Base-by-base conservation (phyloP, 768 basidiomycete genomes). In the Podaxis pistillaris region DNA sequence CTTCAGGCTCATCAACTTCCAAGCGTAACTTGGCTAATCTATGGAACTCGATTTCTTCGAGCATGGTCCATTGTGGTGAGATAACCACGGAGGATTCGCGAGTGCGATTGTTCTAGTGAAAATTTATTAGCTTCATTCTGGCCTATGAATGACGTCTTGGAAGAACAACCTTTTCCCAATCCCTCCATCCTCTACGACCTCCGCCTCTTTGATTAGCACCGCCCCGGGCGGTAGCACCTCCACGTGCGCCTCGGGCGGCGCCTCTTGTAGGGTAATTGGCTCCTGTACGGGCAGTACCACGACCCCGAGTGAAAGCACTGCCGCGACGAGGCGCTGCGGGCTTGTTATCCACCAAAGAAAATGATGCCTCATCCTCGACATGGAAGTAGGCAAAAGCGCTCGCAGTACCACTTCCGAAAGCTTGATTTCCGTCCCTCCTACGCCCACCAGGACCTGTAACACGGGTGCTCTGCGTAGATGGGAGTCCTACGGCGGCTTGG, bases 1-100 rank as follows among this genome's bases (percentile, higher is more conserved):
- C 88, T 69, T 97, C 93, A 11, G 89, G 92, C 44, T 93, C 90
- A 67, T 96, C 93, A 19, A 98, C 94, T 60, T 94, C 93, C n/a
- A 99, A 85, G 54, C 93, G 84, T 65, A 98, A 81, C 76, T 98
- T 99, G 12, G 88, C 77, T 62, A 99, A 81, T 57, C 96, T 88
- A 76, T 91, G 86, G 79, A 98, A 98, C 72, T 98, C 95, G 68
- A 99, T 89, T 78, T 99, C 97, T 76, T 99, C 97, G 53, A 97
- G 79, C 84, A 97, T 89, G n/a, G 82, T 77, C 97, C 97, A 99
- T 65, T 90, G 87, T 19, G 92, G 86, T 55, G 90, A 90, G 69
- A 99, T 96, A 26, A 89, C 90, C 62, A 99, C 93, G 1, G 94
- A 96, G 3, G 95, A 90, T 76, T 98, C 96, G 55, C 97, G 87